Evolutionary conservation across 768 basidiomycete species (phyloP), one percentile per base, ranked within the genome.

Genomic region (Steccherinum ochraceum): DNA sequence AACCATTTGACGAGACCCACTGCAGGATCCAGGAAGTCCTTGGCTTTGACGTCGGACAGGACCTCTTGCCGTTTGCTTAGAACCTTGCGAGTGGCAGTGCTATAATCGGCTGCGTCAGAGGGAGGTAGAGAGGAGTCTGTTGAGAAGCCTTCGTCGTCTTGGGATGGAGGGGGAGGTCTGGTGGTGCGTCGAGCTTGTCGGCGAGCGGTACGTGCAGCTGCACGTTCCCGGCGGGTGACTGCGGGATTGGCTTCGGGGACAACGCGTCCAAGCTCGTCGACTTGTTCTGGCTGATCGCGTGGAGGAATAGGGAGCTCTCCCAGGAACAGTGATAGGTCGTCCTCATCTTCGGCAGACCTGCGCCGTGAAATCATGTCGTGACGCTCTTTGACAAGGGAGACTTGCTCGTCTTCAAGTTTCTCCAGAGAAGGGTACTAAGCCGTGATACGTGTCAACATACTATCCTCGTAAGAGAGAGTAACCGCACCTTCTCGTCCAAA

Each of bases 21-120:
- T 10, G 71, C 73, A 1, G 93, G 93, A 66, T 94, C 83, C 50
- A 74, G 74, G 68, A 95, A 96, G 56, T 93, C 93, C 44, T 81
- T 79, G 12, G 88, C 89, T 49, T 75, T 75, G 5, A 96, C 93
- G 67, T 97, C 94, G 10, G 79, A 75, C 24, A 95, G 72, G 4
- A 96, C 69, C 18, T 75, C 76, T 51, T 75, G 71, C 5, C 73
- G 78, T 21, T 81, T 73, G 12, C 64, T 61, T 12, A 67, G 55
- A 10, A 95, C 72, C 13, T 76, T 74, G 20, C 71, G 61, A 35
- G 84, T 68, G 1, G 93, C 91, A 1, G 69, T 68, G 16, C 65
- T 61, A 68, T 89, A 95, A 46, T 93, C 89, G 4, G 74, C 70
- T 11, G 77, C 73, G 58, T 93, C 91, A 2, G 79, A 71, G 12